These are phyloP conservation scores for Ambrosia artemisiifolia DNA, from an alignment of 129 eudicot genomes.

Conservation along the genomic window DNA sequence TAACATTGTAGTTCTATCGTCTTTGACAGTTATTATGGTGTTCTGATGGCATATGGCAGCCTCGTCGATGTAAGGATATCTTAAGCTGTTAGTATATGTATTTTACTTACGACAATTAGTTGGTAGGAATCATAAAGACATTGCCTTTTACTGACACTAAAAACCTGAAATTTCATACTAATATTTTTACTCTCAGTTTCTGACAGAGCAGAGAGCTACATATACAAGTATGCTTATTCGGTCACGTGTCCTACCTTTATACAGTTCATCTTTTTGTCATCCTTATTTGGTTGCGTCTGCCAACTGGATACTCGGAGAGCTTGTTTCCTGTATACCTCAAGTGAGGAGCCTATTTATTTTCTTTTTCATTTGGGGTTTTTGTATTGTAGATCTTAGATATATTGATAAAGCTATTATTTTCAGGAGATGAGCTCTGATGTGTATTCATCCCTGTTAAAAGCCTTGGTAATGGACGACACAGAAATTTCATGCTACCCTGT, in stretches of 20 bases:
- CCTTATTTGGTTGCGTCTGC: constrained; percentile 79
- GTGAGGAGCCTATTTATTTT: constrained; percentile 37
- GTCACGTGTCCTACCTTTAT: constrained; percentile 56
- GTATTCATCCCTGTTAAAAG: constrained; percentile 56
- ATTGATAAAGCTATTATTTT: neutral
- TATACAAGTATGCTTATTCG: constrained; percentile 48
- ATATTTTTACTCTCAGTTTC: constrained; percentile 42
- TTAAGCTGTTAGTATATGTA: neutral
- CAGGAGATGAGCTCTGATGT: constrained; percentile 67
- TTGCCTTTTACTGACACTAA: constrained; percentile 13
- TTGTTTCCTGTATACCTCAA: constrained; percentile 59
- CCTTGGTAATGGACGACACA: constrained; percentile 46
- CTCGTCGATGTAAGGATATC: constrained; percentile 60
- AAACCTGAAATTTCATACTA: neutral
- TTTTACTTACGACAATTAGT: neutral
- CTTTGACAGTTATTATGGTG: constrained; percentile 60
- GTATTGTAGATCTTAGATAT: neutral
- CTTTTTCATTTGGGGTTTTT: constrained; percentile 2
- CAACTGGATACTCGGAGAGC: constrained; percentile 80
- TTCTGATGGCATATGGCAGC: constrained; percentile 81
- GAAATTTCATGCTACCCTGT: constrained; percentile 66
- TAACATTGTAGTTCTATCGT: constrained; percentile 13
- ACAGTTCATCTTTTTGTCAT: constrained; percentile 34
- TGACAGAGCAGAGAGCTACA: constrained; percentile 60
- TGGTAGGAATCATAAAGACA: constrained; percentile 21